Percentiles rank a stretch among this genome's conserved stretches.
These are phyloP conservation scores for Limonium bicolor DNA, from an alignment of 148 eudicot genomes.

Conservation along the genomic window DNA sequence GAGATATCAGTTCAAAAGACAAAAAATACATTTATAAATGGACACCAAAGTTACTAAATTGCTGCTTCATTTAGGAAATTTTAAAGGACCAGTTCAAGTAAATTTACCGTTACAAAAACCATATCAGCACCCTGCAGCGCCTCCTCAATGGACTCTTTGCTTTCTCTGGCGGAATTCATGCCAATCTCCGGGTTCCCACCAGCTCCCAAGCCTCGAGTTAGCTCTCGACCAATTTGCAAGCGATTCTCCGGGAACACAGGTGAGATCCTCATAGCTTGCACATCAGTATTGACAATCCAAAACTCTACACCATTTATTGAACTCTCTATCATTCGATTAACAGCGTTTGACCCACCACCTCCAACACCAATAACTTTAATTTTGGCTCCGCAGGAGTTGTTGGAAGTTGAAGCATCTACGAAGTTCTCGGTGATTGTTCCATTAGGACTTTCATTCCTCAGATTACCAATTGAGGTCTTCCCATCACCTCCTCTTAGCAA, in stretches of 20 bases:
- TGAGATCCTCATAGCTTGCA: constrained; percentile 94
- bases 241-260: constrained; percentile 77
- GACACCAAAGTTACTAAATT: no score
- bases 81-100: no score
- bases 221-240: constrained; percentile 89
- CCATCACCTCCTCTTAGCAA: constrained; percentile 80
- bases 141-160: constrained; percentile 65
- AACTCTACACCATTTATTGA: constrained; percentile 92
- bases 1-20: no score
- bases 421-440: constrained; percentile 43
- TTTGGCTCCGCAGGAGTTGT: constrained; percentile 56
- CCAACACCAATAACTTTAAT: constrained; percentile 97
- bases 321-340: constrained; percentile 95
- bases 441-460: constrained; percentile 33
- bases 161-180: constrained; percentile 92
- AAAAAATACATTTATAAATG: no score
- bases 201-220: constrained; percentile 94
- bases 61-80: no score
- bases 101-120: constrained; percentile 95
- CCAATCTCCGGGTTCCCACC: constrained; percentile 98
- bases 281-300: constrained; percentile 93
- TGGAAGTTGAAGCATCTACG: constrained; percentile 25
- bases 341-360: constrained; percentile 98
- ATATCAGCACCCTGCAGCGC: constrained; percentile 90
- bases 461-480: constrained; percentile 20